A percentile compares a stretch with the other conserved stretches of the same genome.
Conservation (phyloP, 1,139 yeast genomes). For the Geotrichum australiense region DNA sequence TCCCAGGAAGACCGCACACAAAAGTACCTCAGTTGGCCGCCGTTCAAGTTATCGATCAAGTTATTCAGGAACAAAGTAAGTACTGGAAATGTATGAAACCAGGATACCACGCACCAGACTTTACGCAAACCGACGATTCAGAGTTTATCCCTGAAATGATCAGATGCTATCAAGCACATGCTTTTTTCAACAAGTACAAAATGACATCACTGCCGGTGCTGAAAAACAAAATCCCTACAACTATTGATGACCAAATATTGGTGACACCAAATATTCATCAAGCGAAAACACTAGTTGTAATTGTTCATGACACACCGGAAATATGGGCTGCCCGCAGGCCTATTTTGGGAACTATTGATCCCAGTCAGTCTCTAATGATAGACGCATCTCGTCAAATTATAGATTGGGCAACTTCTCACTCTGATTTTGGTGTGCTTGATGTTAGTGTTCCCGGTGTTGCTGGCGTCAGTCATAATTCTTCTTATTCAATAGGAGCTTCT, state of each 20-base stretch:
- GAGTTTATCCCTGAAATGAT: slow-evolving; percentile 47
- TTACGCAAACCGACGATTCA: slow-evolving; percentile 18
- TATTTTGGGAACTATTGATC: slow-evolving; percentile 66
- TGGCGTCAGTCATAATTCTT: slow-evolving; percentile 20
- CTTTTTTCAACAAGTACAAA: slow-evolving; percentile 47
- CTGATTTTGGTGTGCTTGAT: slow-evolving; percentile 74
- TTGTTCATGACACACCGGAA: slow-evolving; percentile 89
- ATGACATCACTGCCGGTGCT: slow-evolving; percentile 69
- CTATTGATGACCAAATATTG: slow-evolving; percentile 61
- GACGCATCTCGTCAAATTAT: slow-evolving; percentile 52
- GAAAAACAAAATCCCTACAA: slow-evolving; percentile 32
- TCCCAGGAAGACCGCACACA: slow-evolving; percentile 70
- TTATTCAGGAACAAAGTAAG: slow-evolving; percentile 68
- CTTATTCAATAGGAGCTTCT: slow-evolving; percentile 21
- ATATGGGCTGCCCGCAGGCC: slow-evolving; percentile 88
- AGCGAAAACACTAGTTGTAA: slow-evolving; percentile 54
- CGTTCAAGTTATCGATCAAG: slow-evolving; percentile 80
- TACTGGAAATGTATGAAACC: slow-evolving; percentile 84
- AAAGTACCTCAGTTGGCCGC: slow-evolving; percentile 63
- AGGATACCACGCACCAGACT: slow-evolving; percentile 44
- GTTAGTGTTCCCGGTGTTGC: slow-evolving; percentile 57
- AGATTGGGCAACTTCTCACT: slow-evolving; percentile 46
- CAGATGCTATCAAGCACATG: slow-evolving; percentile 59
- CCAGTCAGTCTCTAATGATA: slow-evolving; percentile 61
- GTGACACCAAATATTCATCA: slow-evolving; percentile 70